Evolutionary conservation across 2,329 filamentous ascomycete genomes (phyloP).

Genomic region (Thielaviopsis musarum): DNA sequence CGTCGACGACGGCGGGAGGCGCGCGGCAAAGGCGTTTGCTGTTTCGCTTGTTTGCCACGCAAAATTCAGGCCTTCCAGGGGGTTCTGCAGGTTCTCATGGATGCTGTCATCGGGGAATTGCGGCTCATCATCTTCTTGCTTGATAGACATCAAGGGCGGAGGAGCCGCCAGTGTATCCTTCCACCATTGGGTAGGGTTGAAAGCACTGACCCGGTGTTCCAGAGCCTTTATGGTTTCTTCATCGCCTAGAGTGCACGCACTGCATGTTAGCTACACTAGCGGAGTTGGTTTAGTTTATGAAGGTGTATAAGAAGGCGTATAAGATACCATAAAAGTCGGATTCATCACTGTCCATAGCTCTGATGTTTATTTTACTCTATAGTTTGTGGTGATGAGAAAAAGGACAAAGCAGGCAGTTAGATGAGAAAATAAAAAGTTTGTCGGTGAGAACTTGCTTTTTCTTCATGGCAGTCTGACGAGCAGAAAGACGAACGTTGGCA

Average conservation of each 20-base stretch:
- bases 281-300: background rate
- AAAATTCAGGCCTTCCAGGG: conserved; percentile 34
- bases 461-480: background rate
- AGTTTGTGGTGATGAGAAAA: background rate
- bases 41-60: conserved; percentile 50
- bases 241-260: conserved; percentile 29
- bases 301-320: background rate
- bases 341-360: conserved; percentile 12
- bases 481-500: background rate
- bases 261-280: too few relatives aligned
- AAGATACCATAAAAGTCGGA: conserved; percentile 15
- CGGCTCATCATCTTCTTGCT: background rate
- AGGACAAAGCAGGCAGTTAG: background rate
- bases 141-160: conserved; percentile 5
- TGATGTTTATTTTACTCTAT: background rate
- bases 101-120: background rate
- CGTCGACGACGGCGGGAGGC: conserved; percentile 52
- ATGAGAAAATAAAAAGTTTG: background rate
- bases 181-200: conserved; percentile 36
- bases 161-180: conserved; percentile 16
- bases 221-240: conserved; percentile 30
- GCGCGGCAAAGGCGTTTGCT: conserved; percentile 45
- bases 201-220: conserved; percentile 30
- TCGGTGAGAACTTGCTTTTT: background rate
- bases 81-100: conserved; percentile 35